Evolutionary conservation across 371 early-diverging fungal species (phyloP), one percentile per base, ranked within the genome.

Genomic region (Batkoa obscura): DNA sequence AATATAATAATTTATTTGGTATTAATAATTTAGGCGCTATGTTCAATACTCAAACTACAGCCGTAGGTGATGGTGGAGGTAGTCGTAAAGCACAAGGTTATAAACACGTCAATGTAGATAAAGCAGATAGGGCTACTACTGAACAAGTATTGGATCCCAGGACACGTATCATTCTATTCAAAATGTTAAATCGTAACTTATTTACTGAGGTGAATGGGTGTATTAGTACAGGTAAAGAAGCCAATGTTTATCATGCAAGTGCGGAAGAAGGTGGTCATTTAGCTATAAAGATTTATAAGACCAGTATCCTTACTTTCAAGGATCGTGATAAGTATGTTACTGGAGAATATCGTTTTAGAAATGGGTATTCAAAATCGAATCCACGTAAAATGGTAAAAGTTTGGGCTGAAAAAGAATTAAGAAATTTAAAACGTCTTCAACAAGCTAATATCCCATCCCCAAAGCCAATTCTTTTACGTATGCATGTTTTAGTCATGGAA

Each of bases 351-450:
- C 80, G 99, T 46, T 99, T 98, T 75, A 74, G 94, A 42, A 88
- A 87, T 62, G 99, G 96, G 33, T 96, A 98, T 69, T 80, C 76
- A 59, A 86, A 88, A 60, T 80, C 83, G 61, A 99, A 99, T 68
- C 95, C 99, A 23, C 75, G 99, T 63, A 99, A 99, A 72, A 94
- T 99, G 89, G 95, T 99, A 58, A 90, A 94, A 72, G 72, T 96
- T 36, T 99, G 99, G 99, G 99, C 99, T 1, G 99, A 99, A 66
- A 99, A 99, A 72, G 99, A 99, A 68, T 93, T 97, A 83, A 77
- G 99, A 59, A 99, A 99, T 66, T 69, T 99, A 64, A 92, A 94
- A 66, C 81, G 95, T 56, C 62, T 99, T 34, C 76, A 84, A 51
- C 80, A 76, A 32, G 86, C 88, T 0, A 94, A 90, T 1, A 92